Evolutionary conservation across 139 green algal genomes (phyloP).

Genomic region (Asterochloris sp.): DNA sequence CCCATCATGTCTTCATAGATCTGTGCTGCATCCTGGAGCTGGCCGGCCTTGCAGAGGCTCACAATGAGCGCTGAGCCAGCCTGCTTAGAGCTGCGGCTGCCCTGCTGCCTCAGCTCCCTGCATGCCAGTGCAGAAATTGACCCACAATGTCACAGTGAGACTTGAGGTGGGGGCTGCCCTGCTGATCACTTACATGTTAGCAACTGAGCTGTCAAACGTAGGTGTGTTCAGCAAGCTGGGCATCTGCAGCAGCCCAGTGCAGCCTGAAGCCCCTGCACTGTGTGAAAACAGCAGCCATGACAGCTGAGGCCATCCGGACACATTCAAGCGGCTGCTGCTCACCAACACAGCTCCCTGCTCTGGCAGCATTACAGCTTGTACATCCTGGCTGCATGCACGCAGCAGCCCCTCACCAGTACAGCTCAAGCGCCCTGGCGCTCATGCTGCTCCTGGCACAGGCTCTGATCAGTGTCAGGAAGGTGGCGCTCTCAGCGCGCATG

Average conservation of each 20-base stretch:
- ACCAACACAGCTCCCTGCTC: no score
- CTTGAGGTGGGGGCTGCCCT: no score
- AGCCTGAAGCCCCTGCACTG: no score
- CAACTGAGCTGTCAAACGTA: no score
- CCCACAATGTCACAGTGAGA: neutral
- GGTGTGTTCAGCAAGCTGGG: no score
- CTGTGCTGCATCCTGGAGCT: slow-evolving; percentile 28
- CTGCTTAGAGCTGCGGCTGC: neutral
- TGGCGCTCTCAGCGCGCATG: slow-evolving; percentile 28
- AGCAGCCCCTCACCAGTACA: slow-evolving; percentile 34
- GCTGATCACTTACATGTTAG: no score
- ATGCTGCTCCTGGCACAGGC: slow-evolving; percentile 31
- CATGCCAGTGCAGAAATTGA: no score
- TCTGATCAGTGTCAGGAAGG: slow-evolving; percentile 38
- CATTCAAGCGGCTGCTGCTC: no score
- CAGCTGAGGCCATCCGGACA: no score
- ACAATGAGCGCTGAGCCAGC: slow-evolving; percentile 48
- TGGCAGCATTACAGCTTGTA: no score
- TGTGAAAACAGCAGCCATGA: no score
- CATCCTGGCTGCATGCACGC: neutral
- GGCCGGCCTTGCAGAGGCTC: slow-evolving; percentile 39
- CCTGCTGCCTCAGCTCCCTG: slow-evolving; percentile 15
- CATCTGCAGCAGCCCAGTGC: no score
- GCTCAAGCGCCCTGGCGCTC: slow-evolving; percentile 15
- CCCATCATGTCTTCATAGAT: slow-evolving; percentile 49